Evolutionary conservation across 2,329 filamentous ascomycete species (phyloP).

Genomic region (Xylaria sp.): DNA sequence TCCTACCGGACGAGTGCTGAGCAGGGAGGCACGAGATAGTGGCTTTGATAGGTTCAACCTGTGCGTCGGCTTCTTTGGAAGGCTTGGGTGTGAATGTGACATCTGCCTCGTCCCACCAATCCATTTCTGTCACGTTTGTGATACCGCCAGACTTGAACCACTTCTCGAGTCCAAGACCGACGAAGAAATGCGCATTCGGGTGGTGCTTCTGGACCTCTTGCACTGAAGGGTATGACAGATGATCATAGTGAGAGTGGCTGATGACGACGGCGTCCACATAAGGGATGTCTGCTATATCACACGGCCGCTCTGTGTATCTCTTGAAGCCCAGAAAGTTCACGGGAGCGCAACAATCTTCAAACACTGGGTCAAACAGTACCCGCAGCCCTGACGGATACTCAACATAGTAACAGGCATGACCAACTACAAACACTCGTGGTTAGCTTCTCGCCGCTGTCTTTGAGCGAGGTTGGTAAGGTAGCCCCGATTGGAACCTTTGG

Average conservation of each 20-base stretch:
- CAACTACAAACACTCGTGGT: conserved; percentile 57
- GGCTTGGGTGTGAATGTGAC: conserved; percentile 64
- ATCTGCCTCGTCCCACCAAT: conserved; percentile 92
- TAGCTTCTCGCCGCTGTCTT: not conserved
- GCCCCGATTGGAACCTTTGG: not conserved
- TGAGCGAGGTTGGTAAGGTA: not conserved
- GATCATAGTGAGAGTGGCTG: conserved; percentile 93
- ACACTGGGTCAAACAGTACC: conserved; percentile 93
- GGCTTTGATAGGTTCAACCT: conserved; percentile 69
- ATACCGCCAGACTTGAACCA: conserved; percentile 83
- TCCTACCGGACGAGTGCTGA: conserved; percentile 82
- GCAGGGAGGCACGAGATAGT: conserved; percentile 82
- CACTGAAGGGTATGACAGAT: conserved; percentile 82
- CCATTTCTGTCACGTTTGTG: conserved; percentile 83
- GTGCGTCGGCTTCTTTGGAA: conserved; percentile 46
- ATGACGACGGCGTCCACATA: conserved; percentile 81
- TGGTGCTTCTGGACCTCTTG: conserved; percentile 75
- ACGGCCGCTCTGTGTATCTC: conserved; percentile 81
- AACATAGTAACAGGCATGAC: conserved; percentile 92
- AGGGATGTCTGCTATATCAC: conserved; percentile 81
- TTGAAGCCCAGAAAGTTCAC: conserved; percentile 76
- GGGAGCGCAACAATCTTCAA: conserved; percentile 87
- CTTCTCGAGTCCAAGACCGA: conserved; percentile 80
- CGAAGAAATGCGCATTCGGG: conserved; percentile 87
- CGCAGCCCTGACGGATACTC: conserved; percentile 89